phyloP scores from a whole-genome alignment of 2,329 filamentous ascomycete genomes.

The Thermothelomyces thermophilus region DNA sequence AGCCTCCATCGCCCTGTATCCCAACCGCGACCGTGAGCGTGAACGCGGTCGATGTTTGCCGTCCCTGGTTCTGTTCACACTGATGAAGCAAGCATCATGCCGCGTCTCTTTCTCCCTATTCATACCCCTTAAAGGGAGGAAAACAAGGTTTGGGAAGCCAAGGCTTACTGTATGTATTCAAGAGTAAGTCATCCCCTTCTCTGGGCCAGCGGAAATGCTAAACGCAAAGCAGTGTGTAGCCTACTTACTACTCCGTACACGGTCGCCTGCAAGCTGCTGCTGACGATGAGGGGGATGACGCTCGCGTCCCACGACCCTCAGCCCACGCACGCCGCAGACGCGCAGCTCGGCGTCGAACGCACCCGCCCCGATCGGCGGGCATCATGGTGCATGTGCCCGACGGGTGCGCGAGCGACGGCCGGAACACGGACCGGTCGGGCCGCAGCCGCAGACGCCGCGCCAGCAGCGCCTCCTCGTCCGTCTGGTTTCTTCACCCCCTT shows the following conservation, averaged over 20 bases:
- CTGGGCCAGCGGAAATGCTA: too few species aligned
- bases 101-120: too few species aligned
- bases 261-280: conserved; percentile 17
- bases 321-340: conserved; percentile 16
- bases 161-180: too few species aligned
- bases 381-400: conserved; percentile 21
- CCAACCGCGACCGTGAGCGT: too few species aligned
- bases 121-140: too few species aligned
- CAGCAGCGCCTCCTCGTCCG: conserved; percentile 16
- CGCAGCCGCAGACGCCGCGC: conserved; percentile 6
- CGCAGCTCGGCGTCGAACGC: conserved; percentile 15
- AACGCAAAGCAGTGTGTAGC: too few species aligned
- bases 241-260: conserved; percentile 23
- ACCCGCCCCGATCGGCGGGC: conserved; percentile 16
- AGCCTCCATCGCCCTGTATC: too few species aligned
- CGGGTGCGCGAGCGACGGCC: conserved; percentile 18
- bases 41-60: background rate
- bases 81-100: too few species aligned
- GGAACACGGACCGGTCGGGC: conserved; percentile 10
- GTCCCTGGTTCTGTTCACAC: too few species aligned
- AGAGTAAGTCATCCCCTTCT: too few species aligned
- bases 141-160: too few species aligned
- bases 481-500: conserved; percentile 12
- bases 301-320: conserved; percentile 22
- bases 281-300: conserved; percentile 11